phyloP scores from a whole-genome alignment of 2,329 filamentous ascomycete species.

The Cercospora sojina region DNA sequence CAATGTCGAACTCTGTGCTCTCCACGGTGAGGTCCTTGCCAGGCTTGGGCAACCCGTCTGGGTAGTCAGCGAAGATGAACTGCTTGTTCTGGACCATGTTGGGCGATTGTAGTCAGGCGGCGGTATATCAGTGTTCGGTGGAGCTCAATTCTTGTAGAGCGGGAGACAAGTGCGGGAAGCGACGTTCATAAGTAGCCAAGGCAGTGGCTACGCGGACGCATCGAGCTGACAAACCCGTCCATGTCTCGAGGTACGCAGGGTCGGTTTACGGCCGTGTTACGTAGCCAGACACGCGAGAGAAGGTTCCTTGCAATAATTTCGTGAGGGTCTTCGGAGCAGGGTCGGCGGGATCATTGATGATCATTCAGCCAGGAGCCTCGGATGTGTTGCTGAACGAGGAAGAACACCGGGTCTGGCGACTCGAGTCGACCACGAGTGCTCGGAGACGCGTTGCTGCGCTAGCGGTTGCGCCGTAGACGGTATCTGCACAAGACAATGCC shows the following conservation, averaged over 20 bases:
- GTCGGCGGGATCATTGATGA: constrained; percentile 2
- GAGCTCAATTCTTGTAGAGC: background rate
- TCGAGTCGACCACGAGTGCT: background rate
- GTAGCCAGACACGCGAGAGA: constrained; percentile 1
- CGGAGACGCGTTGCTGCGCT: background rate
- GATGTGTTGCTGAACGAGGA: constrained; percentile 9
- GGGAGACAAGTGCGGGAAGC: background rate
- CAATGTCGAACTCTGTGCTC: constrained; percentile 65
- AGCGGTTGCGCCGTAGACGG: background rate
- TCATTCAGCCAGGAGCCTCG: constrained; percentile 8
- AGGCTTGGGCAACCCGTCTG: constrained; percentile 64
- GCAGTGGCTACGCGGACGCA: background rate
- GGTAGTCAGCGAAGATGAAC: constrained; percentile 70
- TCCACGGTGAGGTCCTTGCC: constrained; percentile 71
- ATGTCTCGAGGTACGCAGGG: background rate
- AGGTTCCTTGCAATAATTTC: constrained; percentile 7
- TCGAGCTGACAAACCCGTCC: constrained; percentile 7
- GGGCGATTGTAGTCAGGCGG: constrained; percentile 3
- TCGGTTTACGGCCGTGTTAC: constrained; percentile 7
- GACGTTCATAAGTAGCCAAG: background rate
- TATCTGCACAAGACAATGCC: constrained; percentile 7
- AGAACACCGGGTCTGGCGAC: background rate
- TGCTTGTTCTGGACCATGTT: constrained; percentile 67
- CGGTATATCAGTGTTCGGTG: background rate
- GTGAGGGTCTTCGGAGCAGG: constrained; percentile 4